phyloP scores from a whole-genome alignment of 495 filamentous ascomycete genomes.

The Xylaria acuta region DNA sequence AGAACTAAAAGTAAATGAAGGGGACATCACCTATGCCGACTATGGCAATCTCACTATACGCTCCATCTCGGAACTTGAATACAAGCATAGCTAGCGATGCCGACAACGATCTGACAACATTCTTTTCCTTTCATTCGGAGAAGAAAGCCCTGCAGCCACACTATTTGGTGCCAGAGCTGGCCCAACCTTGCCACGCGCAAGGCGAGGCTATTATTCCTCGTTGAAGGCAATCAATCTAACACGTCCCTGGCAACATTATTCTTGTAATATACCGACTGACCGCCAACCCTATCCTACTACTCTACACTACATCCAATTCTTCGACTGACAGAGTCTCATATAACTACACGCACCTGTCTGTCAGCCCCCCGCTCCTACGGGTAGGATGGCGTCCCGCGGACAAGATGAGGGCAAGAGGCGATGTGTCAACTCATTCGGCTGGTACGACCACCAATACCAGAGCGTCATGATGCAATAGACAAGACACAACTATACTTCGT shows the following conservation, averaged over 20 bases:
- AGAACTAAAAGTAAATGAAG: too few relatives aligned
- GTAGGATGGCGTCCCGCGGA: not conserved
- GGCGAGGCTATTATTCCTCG: too few relatives aligned
- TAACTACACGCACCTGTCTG: not conserved
- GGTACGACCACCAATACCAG: not conserved
- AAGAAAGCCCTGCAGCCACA: too few relatives aligned
- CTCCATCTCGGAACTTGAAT: too few relatives aligned
- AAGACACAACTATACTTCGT: not conserved
- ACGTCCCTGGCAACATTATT: too few relatives aligned
- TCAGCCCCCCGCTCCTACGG: not conserved
- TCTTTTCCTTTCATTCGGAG: not conserved
- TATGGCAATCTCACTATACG: too few relatives aligned
- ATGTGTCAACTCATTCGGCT: not conserved
- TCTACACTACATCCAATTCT: too few relatives aligned
- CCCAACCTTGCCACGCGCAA: too few relatives aligned
- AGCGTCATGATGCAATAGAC: not conserved
- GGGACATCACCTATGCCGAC: too few relatives aligned
- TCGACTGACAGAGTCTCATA: not conserved
- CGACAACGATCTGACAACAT: too few relatives aligned
- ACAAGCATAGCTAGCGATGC: too few relatives aligned
- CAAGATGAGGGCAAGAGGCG: not conserved
- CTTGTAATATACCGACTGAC: not conserved
- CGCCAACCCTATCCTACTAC: not conserved
- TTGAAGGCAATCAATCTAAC: not conserved
- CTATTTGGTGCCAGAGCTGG: too few relatives aligned